phyloP scores from a whole-genome alignment of 441 rosid genomes.

The Erodium moschatum region DNA sequence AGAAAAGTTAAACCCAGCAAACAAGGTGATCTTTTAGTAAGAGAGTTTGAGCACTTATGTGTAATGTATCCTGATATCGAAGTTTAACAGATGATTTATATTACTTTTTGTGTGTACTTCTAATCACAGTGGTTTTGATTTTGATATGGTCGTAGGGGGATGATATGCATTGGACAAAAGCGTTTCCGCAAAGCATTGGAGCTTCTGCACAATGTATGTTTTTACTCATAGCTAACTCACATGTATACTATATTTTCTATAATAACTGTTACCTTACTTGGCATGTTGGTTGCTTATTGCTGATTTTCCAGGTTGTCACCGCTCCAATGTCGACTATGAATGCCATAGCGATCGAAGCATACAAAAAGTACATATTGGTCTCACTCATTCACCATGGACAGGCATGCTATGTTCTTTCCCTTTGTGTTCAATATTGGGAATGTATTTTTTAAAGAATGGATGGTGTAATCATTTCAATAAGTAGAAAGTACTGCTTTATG shows the following conservation, averaged over 20 bases:
- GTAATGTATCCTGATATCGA: neutral
- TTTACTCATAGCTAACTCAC: conserved; percentile 13
- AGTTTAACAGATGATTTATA: neutral
- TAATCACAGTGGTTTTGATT: conserved; percentile 20
- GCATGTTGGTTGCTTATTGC: conserved; percentile 3
- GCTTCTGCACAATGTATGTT: conserved; percentile 74
- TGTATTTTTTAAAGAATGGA: conserved; percentile 1
- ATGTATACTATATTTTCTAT: conserved; percentile 17
- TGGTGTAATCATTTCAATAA: conserved; percentile 3
- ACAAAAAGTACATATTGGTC: conserved; percentile 78
- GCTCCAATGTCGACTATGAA: conserved; percentile 69
- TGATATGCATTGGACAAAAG: conserved; percentile 84
- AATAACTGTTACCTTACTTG: neutral
- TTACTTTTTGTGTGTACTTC: neutral
- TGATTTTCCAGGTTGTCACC: conserved; percentile 60
- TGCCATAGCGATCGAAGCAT: conserved; percentile 86
- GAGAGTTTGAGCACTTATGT: neutral
- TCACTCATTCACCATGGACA: conserved; percentile 80
- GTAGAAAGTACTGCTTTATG: neutral
- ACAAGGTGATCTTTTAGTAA: neutral
- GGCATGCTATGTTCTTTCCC: conserved; percentile 28
- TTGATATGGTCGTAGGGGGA: conserved; percentile 55
- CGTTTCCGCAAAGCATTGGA: conserved; percentile 74
- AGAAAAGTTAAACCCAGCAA: neutral
- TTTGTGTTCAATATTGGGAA: conserved; percentile 3